A percentile compares a stretch with the other conserved stretches of the same genome.
phyloP scores from a whole-genome alignment of 495 filamentous ascomycete species.

The Elaphomyces granulatus region DNA sequence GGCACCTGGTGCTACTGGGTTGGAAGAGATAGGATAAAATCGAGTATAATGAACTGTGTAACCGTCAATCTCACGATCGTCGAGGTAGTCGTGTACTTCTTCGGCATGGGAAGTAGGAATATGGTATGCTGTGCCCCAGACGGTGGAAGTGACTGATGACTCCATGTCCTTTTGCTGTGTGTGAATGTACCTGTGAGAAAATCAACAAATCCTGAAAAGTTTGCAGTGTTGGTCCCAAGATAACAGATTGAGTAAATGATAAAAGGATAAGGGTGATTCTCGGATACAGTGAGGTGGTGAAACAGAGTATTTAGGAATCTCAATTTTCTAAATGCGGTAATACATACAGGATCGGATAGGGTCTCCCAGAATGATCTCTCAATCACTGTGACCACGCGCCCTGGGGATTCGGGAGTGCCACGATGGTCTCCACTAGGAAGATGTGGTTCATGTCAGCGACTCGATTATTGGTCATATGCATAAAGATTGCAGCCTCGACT shows the following conservation, averaged over 20 bases:
- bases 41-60: slow-evolving; percentile 82
- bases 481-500: too few relatives aligned
- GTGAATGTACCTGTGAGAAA: slow-evolving; percentile 15
- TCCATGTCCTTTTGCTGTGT: slow-evolving; percentile 23
- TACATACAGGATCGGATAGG: slow-evolving; percentile 45
- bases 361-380: slow-evolving; percentile 65
- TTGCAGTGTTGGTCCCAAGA: too few relatives aligned
- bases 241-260: too few relatives aligned
- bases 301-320: too few relatives aligned
- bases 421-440: slow-evolving; percentile 66
- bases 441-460: background rate
- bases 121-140: slow-evolving; percentile 91
- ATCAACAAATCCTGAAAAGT: too few relatives aligned
- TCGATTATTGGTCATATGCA: slow-evolving; percentile 14
- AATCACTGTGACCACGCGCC: slow-evolving; percentile 88
- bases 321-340: too few relatives aligned
- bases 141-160: slow-evolving; percentile 39
- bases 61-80: slow-evolving; percentile 94
- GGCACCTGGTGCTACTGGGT: background rate
- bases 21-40: slow-evolving; percentile 45
- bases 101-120: slow-evolving; percentile 57
- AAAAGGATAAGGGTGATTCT: too few relatives aligned
- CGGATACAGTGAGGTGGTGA: too few relatives aligned
- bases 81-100: slow-evolving; percentile 80
- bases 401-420: slow-evolving; percentile 73